Evolutionary conservation across 495 filamentous ascomycete species (phyloP).

Genomic region (Staphylotrichum tortipilum): DNA sequence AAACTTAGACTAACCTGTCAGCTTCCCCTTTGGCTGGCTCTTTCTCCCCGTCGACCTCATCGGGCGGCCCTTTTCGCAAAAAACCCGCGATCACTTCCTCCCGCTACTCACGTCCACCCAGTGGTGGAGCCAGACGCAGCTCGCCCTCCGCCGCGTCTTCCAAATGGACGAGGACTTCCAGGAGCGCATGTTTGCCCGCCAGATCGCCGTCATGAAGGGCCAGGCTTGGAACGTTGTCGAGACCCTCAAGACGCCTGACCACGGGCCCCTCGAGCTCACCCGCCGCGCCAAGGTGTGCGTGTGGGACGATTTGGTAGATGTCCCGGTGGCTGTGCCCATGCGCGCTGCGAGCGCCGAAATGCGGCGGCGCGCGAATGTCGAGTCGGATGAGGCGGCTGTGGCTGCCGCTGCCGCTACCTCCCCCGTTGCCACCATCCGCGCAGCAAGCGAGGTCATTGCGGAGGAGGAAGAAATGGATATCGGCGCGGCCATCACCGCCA

Average conservation of each 20-base stretch:
- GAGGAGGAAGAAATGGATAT: conserved; percentile 28
- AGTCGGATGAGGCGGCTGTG: conserved; percentile 10
- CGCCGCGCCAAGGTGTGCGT: conserved; percentile 85
- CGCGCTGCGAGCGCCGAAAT: conserved; percentile 71
- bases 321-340: conserved; percentile 88
- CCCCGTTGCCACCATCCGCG: not conserved
- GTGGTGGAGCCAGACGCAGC: conserved; percentile 95
- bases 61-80: conserved; percentile 89
- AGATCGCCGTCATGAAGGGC: conserved; percentile 98
- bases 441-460: conserved; percentile 2
- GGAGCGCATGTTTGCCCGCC: conserved; percentile 92
- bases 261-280: conserved; percentile 89
- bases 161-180: conserved; percentile 91
- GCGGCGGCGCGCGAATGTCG: conserved; percentile 44
- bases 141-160: conserved; percentile 74
- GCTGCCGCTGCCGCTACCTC: conserved; percentile 36
- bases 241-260: conserved; percentile 83
- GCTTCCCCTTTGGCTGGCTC: conserved; percentile 97
- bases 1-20: conserved; percentile 24
- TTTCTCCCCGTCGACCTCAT: conserved; percentile 96
- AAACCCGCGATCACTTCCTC: conserved; percentile 86
- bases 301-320: conserved; percentile 96
- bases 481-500: conserved; percentile 33
- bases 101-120: conserved; percentile 84
- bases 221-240: conserved; percentile 99